Base-by-base conservation (phyloP, 495 filamentous ascomycete species). In the Echria macrotheca region DNA sequence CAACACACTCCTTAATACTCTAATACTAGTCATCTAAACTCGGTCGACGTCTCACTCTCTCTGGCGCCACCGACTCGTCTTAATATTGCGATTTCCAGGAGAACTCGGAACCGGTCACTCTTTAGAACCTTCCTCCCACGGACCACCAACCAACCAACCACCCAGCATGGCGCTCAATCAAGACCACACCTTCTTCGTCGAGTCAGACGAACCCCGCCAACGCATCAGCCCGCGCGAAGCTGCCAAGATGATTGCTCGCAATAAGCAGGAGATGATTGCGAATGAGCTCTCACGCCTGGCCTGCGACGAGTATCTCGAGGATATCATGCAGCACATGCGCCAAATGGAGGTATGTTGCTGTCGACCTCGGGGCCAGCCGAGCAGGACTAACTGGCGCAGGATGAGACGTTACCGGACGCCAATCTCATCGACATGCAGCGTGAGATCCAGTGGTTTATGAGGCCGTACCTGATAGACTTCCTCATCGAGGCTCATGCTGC, bases 371-470 rank as follows among this genome's bases (percentile, higher is more conserved):
- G n/a, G 18, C 37, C 49, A 40, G 5, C 12, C 14, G 9, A 10
- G 1, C n/a, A n/a, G n/a, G n/a, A n/a, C n/a, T n/a, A n/a, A n/a
- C n/a, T n/a, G n/a, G n/a, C 10, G 0, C 54, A 96, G 93, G 72
- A 80, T 56, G 83, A 90, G 66, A 97, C 94, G 26, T 72, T 96
- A 55, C 89, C 93, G 24, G 94, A 99, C 64, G 89, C 95, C 60
- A 90, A 90, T 57, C 89, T 91, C 14, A 99, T 99, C 66, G 93
- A 99, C 57, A 95, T 97, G 65, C 93, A 99, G 68, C 86, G 89
- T 38, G 93, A 99, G 73, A 97, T 99, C 47, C 89, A 96, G 63
- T 99, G 94, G 94, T 96, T 91, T 73, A 99, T 99, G 93, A 79
- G 93, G 56, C 91, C 93, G 0, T 99, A 96, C 65, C 83, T 99